phyloP scores from a whole-genome alignment of 306 rosid genomes.

The Inga laurina region DNA sequence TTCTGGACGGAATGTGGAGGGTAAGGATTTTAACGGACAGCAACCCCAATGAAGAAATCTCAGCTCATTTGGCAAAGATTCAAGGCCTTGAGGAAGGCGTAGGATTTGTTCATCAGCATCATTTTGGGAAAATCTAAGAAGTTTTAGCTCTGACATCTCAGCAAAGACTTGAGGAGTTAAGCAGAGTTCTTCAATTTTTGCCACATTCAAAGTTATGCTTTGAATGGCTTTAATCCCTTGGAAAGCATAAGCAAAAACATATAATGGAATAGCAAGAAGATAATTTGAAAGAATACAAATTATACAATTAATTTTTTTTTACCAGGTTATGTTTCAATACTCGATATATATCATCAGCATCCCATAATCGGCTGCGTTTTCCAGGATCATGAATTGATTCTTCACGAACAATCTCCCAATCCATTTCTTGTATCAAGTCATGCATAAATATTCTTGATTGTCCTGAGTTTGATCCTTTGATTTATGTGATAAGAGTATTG shows the following conservation, averaged over 20 bases:
- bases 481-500: slow-evolving; percentile 34
- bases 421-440: slow-evolving; percentile 17
- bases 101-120: not conserved
- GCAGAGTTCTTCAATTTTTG: not conserved
- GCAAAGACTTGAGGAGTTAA: not conserved
- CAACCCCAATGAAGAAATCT: not conserved
- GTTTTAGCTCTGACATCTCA: not conserved
- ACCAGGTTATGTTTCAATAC: not conserved
- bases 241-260: not conserved
- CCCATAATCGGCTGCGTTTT: slow-evolving; percentile 5
- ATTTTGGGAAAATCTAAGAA: not conserved
- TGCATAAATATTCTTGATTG: slow-evolving; percentile 22
- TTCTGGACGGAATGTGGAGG: not conserved
- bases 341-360: not conserved
- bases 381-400: not conserved
- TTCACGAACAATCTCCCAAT: slow-evolving; percentile 10
- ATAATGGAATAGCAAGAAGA: not conserved
- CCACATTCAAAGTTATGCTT: not conserved
- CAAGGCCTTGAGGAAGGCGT: not conserved
- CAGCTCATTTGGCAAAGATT: not conserved
- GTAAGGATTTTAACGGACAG: not conserved
- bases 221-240: slow-evolving; percentile 9
- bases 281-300: not conserved
- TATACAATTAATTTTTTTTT: not conserved
- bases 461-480: slow-evolving; percentile 10